Base-by-base conservation (phyloP, 164 flowering plant genomes). In the Hamamelis virginiana region DNA sequence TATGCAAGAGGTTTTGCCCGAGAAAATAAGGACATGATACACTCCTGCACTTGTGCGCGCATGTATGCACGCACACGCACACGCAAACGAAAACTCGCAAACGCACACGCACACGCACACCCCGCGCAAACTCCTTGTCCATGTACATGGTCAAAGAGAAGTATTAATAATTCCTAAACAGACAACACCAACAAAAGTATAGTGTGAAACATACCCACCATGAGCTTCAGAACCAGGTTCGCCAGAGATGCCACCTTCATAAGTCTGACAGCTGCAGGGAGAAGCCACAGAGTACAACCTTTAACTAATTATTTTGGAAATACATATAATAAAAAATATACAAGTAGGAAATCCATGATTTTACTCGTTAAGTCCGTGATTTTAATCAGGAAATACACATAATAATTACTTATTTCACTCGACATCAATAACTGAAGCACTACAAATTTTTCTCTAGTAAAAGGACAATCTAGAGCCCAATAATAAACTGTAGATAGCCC, bases 151-250 rank as follows among this genome's bases (percentile, higher is more conserved):
- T 0, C 16, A 15, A 16, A 26, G 11, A 15, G 41, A 2, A 33
- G n/a, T 33, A 33, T 33, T 33, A 33, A 33, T 33, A 2, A 33
- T 33, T 33, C 41, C 41, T 33, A 33, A 33, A 14, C 16, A 12
- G 21, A 60, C 38, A 16, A 28, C 28, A 15, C 43, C 16, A 60
- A 18, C 45, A 60, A 4, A 5, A 41, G 25, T 16, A 50, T 11
- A 55, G 13, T 5, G 6, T 26, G 76, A 73, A 72, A 85, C 91
- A 79, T 92, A 95, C 98, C 98, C 99, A 76, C 97, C 97, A 83
- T 95, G 99, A 83, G 99, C 97, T 85, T 95, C 99, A 72, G 97
- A 81, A 76, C 94, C 93, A 68, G 98, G 99, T 78, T 95, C 97
- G 62, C 97, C 98, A 64, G 91, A 83, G 75, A 95, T 89, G 41